These are phyloP conservation scores for Candida sphagnicola DNA, from an alignment of 805 yeast species.

Conservation along the genomic window DNA sequence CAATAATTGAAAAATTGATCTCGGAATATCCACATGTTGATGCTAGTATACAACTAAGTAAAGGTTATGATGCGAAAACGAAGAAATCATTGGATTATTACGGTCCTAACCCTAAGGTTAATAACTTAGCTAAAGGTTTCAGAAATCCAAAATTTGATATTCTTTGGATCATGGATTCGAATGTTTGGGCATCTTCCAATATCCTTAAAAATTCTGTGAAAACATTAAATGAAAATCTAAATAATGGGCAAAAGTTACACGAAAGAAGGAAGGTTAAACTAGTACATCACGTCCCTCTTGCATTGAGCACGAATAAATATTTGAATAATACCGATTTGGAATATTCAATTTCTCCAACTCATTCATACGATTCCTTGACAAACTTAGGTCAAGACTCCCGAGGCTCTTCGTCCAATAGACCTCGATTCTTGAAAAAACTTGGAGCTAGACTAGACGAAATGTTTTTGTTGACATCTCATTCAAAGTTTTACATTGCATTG, in stretches of 20 bases:
- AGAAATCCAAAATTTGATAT: conserved; percentile 63
- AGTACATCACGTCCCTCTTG: conserved; percentile 81
- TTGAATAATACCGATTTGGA: conserved; percentile 19
- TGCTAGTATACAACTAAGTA: conserved; percentile 49
- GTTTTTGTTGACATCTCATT: conserved; percentile 79
- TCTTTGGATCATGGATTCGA: conserved; percentile 82
- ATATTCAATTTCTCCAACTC: conserved; percentile 15
- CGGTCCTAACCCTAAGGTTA: conserved; percentile 89
- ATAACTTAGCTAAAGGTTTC: conserved; percentile 82
- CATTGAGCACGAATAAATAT: conserved; percentile 35
- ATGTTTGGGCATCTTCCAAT: conserved; percentile 71
- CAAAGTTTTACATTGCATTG: conserved; percentile 77
- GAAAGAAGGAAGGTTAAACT: conserved; percentile 48
- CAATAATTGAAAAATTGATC: conserved; percentile 49
- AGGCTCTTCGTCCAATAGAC: not conserved
- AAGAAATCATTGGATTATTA: conserved; percentile 41
- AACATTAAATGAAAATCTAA: conserved; percentile 44
- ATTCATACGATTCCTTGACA: conserved; percentile 6
- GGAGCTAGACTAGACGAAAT: conserved; percentile 81
- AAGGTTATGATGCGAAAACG: conserved; percentile 10
- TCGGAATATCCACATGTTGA: conserved; percentile 52
- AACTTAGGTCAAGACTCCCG: not conserved
- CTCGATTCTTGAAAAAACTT: conserved; percentile 19
- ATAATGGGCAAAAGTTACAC: conserved; percentile 42
- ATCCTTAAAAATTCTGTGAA: conserved; percentile 62